Percentiles rank a stretch among this genome's conserved stretches.
phyloP scores from a whole-genome alignment of 1,284 basidiomycete genomes.

The Pisolithus thermaeus region DNA sequence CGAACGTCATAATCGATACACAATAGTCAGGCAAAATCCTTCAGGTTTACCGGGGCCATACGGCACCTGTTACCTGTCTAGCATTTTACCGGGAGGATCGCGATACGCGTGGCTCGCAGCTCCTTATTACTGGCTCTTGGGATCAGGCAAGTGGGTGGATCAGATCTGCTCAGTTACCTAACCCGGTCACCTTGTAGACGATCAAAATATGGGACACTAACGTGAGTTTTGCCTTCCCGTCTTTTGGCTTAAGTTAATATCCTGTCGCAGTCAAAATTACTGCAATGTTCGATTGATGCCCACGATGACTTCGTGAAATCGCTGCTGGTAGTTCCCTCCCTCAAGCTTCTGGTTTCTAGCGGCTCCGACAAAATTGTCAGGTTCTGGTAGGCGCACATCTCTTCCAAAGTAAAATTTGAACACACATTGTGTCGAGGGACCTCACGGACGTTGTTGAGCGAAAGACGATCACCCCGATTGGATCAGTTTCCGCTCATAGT shows the following conservation, averaged over 20 bases:
- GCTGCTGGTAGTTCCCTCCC: slow-evolving; percentile 61
- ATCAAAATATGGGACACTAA: slow-evolving; percentile 79
- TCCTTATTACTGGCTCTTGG: slow-evolving; percentile 86
- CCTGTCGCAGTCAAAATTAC: slow-evolving; percentile 51
- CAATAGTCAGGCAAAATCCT: slow-evolving; percentile 72
- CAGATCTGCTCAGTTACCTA: slow-evolving; percentile 1
- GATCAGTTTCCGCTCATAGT: slow-evolving; percentile 68
- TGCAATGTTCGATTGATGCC: slow-evolving; percentile 68
- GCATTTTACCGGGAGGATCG: slow-evolving; percentile 48
- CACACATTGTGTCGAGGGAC: slow-evolving; percentile 44
- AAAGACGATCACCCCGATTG: slow-evolving; percentile 47
- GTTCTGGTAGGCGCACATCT: slow-evolving; percentile 58
- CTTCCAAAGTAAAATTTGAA: background rate
- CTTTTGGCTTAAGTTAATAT: slow-evolving; percentile 5
- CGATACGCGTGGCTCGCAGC: slow-evolving; percentile 34
- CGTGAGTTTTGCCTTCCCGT: slow-evolving; percentile 37
- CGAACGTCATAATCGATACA: slow-evolving; percentile 5
- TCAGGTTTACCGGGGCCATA: slow-evolving; percentile 75
- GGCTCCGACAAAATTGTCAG: slow-evolving; percentile 89
- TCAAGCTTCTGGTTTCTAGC: slow-evolving; percentile 73
- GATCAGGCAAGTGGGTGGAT: slow-evolving; percentile 54
- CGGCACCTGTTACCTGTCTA: slow-evolving; percentile 80
- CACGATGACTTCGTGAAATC: slow-evolving; percentile 88
- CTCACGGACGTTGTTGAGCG: slow-evolving; percentile 38
- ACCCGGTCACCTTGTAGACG: slow-evolving; percentile 38